Base-by-base conservation (phyloP, 2,329 filamentous ascomycete species). In the Fusarium buharicum region DNA sequence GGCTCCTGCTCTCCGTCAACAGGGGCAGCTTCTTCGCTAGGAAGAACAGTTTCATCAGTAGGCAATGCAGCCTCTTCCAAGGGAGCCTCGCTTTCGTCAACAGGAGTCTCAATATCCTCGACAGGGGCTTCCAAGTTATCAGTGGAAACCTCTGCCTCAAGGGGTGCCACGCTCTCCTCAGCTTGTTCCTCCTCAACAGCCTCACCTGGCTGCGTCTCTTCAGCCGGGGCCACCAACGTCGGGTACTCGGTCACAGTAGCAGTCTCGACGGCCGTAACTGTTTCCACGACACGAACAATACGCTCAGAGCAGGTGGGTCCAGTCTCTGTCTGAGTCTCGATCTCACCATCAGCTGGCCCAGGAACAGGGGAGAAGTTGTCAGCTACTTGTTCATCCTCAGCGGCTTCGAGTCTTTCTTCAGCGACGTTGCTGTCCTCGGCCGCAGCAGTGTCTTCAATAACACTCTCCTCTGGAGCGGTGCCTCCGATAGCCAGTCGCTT, bases 221-320 rank as follows among this genome's bases (percentile, higher is more conserved):
- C 39, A 4, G 50, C 60, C 7, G 66, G 45, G 13, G 64, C 49
- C 27, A 56, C 53, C 38, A 69, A 59, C 1, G 71, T 77, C 55
- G 77, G 73, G 10, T 70, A 71, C 33, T 68, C 68, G 8, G 70
- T 72, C 6, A 73, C 49, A 12, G 72, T 74, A 16, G 72, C 66
- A 8, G 71, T 75, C 59, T 75, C 71, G 20, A 74, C 71, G 47
- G 73, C 66, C 2, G 73, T 77, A 2, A 74, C 69, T 7, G 76
- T 79, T 59, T 78, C 73, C 10, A 78, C 67, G 6, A 78, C 63
- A 3, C 69, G 70, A 11, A 78, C 69, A 0, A 72, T 62, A 22
- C 63, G 57, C 41, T 73, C 62, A 17, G 66, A 66, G 20, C 66
- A 51, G 5, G 66, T 53, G 0, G 22, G 22, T 8, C 22, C 22